Percentiles rank a stretch among this genome's conserved stretches.
Conservation (phyloP, 371 early-diverging fungal genomes). For the Mucor plumbeus region DNA sequence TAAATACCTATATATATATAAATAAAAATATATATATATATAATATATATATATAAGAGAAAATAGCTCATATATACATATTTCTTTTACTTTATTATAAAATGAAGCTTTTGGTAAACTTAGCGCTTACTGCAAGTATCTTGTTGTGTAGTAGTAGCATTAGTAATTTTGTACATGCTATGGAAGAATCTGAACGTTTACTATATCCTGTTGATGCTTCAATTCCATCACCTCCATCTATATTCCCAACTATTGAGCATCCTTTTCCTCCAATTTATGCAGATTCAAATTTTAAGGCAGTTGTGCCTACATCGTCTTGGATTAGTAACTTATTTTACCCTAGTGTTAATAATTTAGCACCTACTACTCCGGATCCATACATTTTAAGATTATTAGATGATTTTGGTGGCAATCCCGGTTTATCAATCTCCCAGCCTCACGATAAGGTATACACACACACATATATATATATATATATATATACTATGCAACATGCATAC, state of each 20-base stretch:
- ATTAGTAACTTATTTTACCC: constrained; percentile 53
- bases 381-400: constrained; percentile 46
- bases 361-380: constrained; percentile 55
- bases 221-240: constrained; percentile 7
- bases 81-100: neutral
- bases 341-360: constrained; percentile 43
- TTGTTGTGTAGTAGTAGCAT: neutral
- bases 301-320: constrained; percentile 59
- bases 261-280: constrained; percentile 45
- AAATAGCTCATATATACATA: neutral
- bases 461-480: no score
- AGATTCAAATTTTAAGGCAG: constrained; percentile 17
- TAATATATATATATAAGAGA: neutral
- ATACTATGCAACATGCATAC: neutral
- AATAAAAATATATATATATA: no score
- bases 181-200: neutral
- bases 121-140: constrained; percentile 2
- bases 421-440: constrained; percentile 43
- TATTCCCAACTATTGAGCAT: constrained; percentile 34
- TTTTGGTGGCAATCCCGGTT: constrained; percentile 47
- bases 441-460: constrained; percentile 29
- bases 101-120: constrained; percentile 11
- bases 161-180: neutral
- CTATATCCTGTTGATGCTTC: neutral
- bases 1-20: neutral